phyloP scores from a whole-genome alignment of 164 flowering plant genomes.

The Piper longum region DNA sequence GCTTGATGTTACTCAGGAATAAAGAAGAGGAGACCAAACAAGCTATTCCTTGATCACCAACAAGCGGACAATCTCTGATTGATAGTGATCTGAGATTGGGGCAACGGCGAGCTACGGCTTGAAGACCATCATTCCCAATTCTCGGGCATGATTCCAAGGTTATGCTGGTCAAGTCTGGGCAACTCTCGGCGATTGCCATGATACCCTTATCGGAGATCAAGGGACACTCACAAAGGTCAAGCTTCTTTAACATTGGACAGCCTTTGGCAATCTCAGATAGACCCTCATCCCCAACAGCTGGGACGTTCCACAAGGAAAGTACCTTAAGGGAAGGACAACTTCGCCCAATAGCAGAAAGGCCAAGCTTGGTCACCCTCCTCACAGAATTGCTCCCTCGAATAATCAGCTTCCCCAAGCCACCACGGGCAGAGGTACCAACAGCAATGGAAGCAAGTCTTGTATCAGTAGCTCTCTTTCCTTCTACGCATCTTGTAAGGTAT shows the following conservation, averaged over 20 bases:
- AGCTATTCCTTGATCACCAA: constrained; percentile 75
- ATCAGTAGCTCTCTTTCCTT: constrained; percentile 84
- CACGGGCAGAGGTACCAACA: constrained; percentile 56
- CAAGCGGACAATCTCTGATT: constrained; percentile 52
- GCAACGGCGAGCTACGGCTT: constrained; percentile 51
- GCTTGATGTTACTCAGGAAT: constrained; percentile 45
- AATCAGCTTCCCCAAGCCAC: constrained; percentile 69
- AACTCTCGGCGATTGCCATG: constrained; percentile 54
- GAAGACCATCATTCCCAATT: constrained; percentile 51
- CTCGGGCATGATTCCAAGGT: constrained; percentile 53
- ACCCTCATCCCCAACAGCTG: constrained; percentile 53
- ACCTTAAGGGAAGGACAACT: constrained; percentile 63
- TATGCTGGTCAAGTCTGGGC: constrained; percentile 41
- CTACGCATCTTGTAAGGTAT: constrained; percentile 50
- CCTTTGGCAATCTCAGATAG: constrained; percentile 51
- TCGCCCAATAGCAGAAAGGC: constrained; percentile 50
- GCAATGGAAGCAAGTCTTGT: constrained; percentile 70
- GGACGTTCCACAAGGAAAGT: constrained; percentile 54
- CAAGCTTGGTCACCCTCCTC: constrained; percentile 44
- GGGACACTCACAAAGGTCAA: constrained; percentile 59
- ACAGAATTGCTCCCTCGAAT: constrained; percentile 42
- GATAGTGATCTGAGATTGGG: constrained; percentile 40
- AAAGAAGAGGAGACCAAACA: constrained; percentile 44
- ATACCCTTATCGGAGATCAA: constrained; percentile 47
- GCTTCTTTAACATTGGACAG: constrained; percentile 53